Evolutionary conservation across 2,329 filamentous ascomycete genomes (phyloP), one percentile per base, ranked within the genome.

Genomic region (Colletotrichum echinochloae): DNA sequence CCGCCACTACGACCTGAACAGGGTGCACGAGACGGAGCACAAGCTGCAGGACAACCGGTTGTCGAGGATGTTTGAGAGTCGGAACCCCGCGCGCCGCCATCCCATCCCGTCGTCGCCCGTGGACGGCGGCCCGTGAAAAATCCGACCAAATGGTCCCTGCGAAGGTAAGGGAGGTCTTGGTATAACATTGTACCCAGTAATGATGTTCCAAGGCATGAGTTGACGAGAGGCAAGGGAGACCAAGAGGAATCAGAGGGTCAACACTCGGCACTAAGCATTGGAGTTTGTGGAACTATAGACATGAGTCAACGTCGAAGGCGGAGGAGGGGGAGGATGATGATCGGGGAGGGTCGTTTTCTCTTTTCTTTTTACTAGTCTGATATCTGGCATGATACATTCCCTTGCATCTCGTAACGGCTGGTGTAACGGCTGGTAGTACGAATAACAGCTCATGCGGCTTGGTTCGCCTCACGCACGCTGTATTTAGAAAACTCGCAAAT

Each of bases 1-100:
- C 48, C 69, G 69, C 20, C 69, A 71, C 60, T 71, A 71, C 28
- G 69, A 71, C 23, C 51, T 71, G 20, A 71, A 71, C 60, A 70
- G 41, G 66, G 37, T 69, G 7, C 69, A 69, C 18, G 69, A 71
- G 65, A 71, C 69, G 46, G 54, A 59, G 30, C 69, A 71, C 49
- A 60, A 39, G n/a, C 41, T 71, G 48, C 66, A 71, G 14, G 30
- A 71, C 35, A 70, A 70, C 55, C 65, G 66, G 11, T 48, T 71
- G 5, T 70, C 69, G 16, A 48, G 60, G 3, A 16, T 71, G 49
- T 56, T 71, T 14, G 65, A 71, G 20, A 37, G n/a, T 35, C 44
- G 48, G 35, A 41, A 52, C 26, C 35, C 20, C 44, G 49, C 16
- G 18, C 54, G 55, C 5, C 23, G 52, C 16, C 49, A 71, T 64